Evolutionary conservation across 1,284 basidiomycete species (phyloP).

Genomic region (Paramarasmius palmivorus): DNA sequence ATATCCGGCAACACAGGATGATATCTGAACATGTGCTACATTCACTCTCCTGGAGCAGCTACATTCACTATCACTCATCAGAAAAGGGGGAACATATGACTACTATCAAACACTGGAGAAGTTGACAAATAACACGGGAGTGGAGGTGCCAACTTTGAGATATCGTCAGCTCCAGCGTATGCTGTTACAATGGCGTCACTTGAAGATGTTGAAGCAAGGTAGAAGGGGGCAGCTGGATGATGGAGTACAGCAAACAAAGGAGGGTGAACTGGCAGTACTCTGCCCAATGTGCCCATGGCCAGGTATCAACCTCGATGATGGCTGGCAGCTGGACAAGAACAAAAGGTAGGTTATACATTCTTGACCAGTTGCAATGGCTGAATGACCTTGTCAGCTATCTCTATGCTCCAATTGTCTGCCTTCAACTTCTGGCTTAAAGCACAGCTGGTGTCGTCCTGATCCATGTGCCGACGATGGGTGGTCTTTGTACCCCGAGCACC

Average conservation of each 20-base stretch:
- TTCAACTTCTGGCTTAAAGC: slow-evolving; percentile 5
- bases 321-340: slow-evolving; percentile 22
- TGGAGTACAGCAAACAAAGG: slow-evolving; percentile 20
- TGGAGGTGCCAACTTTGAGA: slow-evolving; percentile 10
- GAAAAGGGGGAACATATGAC: slow-evolving; percentile 24
- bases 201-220: slow-evolving; percentile 29
- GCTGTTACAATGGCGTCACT: slow-evolving; percentile 29
- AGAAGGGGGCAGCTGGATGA: slow-evolving; percentile 27
- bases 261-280: slow-evolving; percentile 28
- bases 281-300: slow-evolving; percentile 38
- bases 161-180: slow-evolving; percentile 26
- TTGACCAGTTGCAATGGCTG: background rate
- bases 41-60: slow-evolving; percentile 26
- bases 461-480: slow-evolving; percentile 1
- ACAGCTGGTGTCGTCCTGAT: slow-evolving; percentile 7
- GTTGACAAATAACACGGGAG: slow-evolving; percentile 25
- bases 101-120: slow-evolving; percentile 20
- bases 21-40: slow-evolving; percentile 28
- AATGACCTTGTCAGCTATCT: background rate
- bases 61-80: slow-evolving; percentile 21
- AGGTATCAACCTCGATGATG: slow-evolving; percentile 29
- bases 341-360: slow-evolving; percentile 13
- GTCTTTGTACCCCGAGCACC: slow-evolving; percentile 5
- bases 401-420: background rate
- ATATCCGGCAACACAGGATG: slow-evolving; percentile 22